phyloP scores from a whole-genome alignment of 2,329 filamentous ascomycete genomes.

The Colletotrichum filicis region DNA sequence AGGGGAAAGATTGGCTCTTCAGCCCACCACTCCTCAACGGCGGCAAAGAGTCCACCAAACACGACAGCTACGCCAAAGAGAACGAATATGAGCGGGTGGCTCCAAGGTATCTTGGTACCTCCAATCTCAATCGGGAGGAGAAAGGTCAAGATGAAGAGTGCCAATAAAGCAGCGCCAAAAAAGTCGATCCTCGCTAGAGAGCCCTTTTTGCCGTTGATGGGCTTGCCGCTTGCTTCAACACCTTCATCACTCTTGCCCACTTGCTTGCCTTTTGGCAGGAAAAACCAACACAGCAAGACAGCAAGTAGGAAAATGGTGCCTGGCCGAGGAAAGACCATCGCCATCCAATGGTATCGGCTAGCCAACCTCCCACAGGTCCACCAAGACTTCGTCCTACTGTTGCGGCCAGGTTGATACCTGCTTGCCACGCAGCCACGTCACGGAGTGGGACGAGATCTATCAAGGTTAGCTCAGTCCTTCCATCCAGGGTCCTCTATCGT shows the following conservation, averaged over 20 bases:
- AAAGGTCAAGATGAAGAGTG: constrained; percentile 67
- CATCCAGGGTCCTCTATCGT: background rate
- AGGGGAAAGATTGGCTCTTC: constrained; percentile 70
- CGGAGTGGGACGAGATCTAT: constrained; percentile 62
- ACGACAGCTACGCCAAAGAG: constrained; percentile 45
- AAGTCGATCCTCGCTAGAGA: constrained; percentile 63
- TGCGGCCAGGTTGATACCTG: constrained; percentile 63
- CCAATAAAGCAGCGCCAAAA: constrained; percentile 64
- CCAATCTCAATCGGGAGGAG: constrained; percentile 65
- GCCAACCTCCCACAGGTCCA: constrained; percentile 67
- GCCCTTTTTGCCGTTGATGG: constrained; percentile 36
- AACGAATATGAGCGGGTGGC: constrained; percentile 56
- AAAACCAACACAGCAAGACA: constrained; percentile 61
- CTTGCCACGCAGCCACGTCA: constrained; percentile 64
- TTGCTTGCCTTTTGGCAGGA: constrained; percentile 53
- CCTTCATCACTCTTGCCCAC: background rate
- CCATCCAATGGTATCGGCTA: constrained; percentile 75
- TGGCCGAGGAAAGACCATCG: constrained; percentile 74
- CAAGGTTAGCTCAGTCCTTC: background rate
- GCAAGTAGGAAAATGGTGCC: constrained; percentile 66
- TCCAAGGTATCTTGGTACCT: constrained; percentile 66
- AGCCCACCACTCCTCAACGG: constrained; percentile 44
- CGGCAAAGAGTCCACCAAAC: constrained; percentile 24
- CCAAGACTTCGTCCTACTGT: constrained; percentile 63
- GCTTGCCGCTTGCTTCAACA: background rate